Evolutionary conservation across 306 rosid species (phyloP).

Genomic region (Quercus mongolica): DNA sequence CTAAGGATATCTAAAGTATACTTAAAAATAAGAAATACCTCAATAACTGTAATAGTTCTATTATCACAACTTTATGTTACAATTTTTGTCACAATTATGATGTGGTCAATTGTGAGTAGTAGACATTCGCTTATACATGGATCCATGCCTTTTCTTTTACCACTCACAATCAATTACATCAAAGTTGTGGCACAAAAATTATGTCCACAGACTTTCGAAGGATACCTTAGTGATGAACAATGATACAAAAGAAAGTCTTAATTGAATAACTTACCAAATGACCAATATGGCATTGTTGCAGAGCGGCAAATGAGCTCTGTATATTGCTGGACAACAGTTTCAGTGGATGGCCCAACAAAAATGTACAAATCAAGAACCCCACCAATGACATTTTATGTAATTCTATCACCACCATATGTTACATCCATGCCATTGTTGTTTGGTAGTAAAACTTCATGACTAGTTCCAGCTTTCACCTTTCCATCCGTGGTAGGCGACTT

Average conservation of each 20-base stretch:
- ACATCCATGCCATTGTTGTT: constrained; percentile 89
- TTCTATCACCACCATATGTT: constrained; percentile 48
- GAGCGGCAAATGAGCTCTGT: constrained; percentile 75
- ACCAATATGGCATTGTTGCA: constrained; percentile 81
- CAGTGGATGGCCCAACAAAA: constrained; percentile 68
- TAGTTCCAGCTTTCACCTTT: constrained; percentile 7
- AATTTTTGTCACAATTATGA: too few species aligned
- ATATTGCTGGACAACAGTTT: constrained; percentile 64
- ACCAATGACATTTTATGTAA: constrained; percentile 69
- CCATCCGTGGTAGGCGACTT: constrained; percentile 45
- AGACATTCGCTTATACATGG: too few species aligned
- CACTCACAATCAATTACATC: too few species aligned
- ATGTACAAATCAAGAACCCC: constrained; percentile 70
- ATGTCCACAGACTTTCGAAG: too few species aligned
- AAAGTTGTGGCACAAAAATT: too few species aligned
- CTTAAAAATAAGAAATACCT: too few species aligned
- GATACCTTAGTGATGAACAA: too few species aligned
- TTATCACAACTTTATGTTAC: too few species aligned
- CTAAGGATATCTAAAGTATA: too few species aligned
- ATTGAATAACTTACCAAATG: constrained; percentile 62
- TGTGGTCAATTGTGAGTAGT: too few species aligned
- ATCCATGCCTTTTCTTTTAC: too few species aligned
- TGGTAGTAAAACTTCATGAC: constrained; percentile 68
- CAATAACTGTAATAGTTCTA: too few species aligned
- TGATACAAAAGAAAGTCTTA: neutral